Evolutionary conservation across 352 stramenopile species (phyloP).

Genomic region (Phytophthora europaea): DNA sequence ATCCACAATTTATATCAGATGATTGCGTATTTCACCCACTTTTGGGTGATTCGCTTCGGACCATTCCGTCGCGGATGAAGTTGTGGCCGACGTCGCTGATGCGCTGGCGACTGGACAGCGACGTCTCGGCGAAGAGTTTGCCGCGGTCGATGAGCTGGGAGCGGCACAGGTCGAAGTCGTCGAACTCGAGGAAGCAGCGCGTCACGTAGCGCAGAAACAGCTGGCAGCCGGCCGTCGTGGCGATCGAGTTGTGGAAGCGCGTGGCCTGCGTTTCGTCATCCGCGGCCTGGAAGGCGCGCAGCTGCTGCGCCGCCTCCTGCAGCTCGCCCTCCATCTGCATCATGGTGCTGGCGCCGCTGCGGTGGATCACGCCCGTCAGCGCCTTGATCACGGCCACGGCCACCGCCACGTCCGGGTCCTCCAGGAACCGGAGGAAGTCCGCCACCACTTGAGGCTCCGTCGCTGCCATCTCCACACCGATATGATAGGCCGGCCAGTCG

Average conservation of each 20-base stretch:
- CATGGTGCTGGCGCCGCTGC: conserved; percentile 94
- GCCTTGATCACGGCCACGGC: conserved; percentile 96
- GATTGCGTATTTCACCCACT: too few relatives aligned
- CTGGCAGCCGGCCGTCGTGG: conserved; percentile 92
- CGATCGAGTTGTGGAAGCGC: conserved; percentile 90
- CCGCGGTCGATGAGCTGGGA: conserved; percentile 93
- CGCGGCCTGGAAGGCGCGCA: conserved; percentile 68
- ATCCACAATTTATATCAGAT: not conserved
- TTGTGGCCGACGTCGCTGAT: conserved; percentile 94
- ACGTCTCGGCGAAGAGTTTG: conserved; percentile 95
- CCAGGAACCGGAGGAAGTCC: conserved; percentile 79
- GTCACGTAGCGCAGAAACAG: conserved; percentile 96
- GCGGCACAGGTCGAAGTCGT: conserved; percentile 95
- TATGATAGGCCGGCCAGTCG: not conserved
- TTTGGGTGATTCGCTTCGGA: conserved; percentile 24
- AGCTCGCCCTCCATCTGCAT: conserved; percentile 96
- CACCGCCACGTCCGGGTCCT: conserved; percentile 86
- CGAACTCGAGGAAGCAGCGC: conserved; percentile 90
- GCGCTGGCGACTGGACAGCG: conserved; percentile 91
- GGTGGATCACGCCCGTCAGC: conserved; percentile 92
- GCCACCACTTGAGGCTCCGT: conserved; percentile 55
- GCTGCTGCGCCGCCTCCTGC: conserved; percentile 81
- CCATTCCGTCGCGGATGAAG: conserved; percentile 96
- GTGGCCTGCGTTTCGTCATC: conserved; percentile 47
- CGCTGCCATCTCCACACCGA: not conserved